Percentiles rank a stretch among this genome's conserved stretches.
These are phyloP conservation scores for Macroventuria anomochaeta DNA, from an alignment of 2,329 filamentous ascomycete genomes.

Conservation along the genomic window DNA sequence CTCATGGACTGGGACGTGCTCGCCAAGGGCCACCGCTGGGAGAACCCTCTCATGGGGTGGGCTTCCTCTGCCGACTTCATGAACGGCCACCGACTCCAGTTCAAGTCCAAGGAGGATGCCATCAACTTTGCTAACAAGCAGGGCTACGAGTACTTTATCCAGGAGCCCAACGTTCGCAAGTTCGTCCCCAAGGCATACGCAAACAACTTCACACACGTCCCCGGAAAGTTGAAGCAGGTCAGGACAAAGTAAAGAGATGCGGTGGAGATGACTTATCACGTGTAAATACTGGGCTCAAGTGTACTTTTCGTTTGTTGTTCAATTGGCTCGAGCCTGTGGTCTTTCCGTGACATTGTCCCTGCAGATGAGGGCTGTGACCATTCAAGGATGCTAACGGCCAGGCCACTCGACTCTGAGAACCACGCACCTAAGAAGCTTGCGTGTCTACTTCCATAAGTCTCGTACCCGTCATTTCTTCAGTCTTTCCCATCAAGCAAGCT, in stretches of 20 bases:
- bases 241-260: conserved; percentile 73
- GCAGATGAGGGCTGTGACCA: background rate
- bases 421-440: background rate
- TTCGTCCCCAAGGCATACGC: conserved; percentile 93
- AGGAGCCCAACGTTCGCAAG: conserved; percentile 90
- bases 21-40: conserved; percentile 92
- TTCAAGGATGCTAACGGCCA: background rate
- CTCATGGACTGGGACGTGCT: conserved; percentile 99
- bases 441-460: background rate
- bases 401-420: background rate
- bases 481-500: too few relatives aligned
- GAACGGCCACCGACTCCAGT: conserved; percentile 91
- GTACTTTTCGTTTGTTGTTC: conserved; percentile 13
- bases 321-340: background rate
- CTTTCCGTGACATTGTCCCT: background rate
- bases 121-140: conserved; percentile 97
- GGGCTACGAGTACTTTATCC: conserved; percentile 98
- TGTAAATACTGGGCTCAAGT: conserved; percentile 40
- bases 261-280: conserved; percentile 9
- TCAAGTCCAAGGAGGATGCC: conserved; percentile 92
- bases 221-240: conserved; percentile 83
- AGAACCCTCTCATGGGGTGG: conserved; percentile 98
- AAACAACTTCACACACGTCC: conserved; percentile 89
- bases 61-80: conserved; percentile 93
- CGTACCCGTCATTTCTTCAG: too few relatives aligned